These are phyloP conservation scores for Malassezia restricta DNA, from an alignment of 1,284 basidiomycete genomes.

Conservation along the genomic window DNA sequence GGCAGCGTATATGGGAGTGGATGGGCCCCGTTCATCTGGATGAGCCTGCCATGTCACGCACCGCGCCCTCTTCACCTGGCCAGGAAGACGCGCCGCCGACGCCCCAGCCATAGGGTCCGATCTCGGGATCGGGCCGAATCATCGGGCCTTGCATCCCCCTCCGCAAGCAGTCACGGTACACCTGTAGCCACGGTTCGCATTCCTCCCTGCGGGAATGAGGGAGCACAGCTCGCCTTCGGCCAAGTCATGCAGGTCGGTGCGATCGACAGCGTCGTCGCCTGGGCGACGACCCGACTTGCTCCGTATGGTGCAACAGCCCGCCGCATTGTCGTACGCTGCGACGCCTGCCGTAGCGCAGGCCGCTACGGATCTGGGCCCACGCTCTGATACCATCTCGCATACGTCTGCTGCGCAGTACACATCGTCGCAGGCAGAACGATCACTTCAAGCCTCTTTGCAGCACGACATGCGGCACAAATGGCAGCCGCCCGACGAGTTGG, in stretches of 20 bases:
- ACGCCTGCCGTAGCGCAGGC: background rate
- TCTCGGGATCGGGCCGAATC: background rate
- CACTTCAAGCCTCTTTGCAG: conserved; percentile 7
- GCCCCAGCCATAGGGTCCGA: too few species aligned
- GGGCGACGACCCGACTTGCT: background rate
- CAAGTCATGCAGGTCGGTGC: background rate
- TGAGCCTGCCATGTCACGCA: background rate
- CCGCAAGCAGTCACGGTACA: background rate
- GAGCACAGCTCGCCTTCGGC: background rate
- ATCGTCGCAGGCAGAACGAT: background rate
- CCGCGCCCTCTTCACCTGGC: background rate
- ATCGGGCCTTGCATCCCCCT: background rate
- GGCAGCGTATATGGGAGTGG: conserved; percentile 53
- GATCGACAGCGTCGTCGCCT: background rate
- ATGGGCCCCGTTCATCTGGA: conserved; percentile 21
- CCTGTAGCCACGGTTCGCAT: too few species aligned
- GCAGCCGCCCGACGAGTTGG: background rate
- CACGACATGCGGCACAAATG: background rate
- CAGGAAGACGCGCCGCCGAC: too few species aligned
- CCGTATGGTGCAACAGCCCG: background rate
- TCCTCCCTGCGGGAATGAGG: background rate
- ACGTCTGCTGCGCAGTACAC: background rate
- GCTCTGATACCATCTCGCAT: background rate
- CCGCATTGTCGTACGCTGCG: background rate
- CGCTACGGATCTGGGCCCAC: background rate